Conservation (phyloP, 1,284 basidiomycete genomes). For the Rhodofomes roseus region DNA sequence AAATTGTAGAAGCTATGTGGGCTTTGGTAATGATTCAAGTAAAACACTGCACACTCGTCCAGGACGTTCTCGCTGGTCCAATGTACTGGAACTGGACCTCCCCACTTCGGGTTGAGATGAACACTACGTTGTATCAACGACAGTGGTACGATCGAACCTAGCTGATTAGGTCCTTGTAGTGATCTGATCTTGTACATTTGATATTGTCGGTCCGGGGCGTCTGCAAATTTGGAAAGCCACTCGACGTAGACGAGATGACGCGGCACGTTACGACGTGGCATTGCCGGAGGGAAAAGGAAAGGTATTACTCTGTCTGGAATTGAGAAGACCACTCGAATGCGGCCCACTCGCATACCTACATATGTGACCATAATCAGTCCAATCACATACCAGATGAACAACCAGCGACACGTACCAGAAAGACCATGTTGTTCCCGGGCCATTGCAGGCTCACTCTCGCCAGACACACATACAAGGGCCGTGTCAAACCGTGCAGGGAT, state of each 20-base stretch:
- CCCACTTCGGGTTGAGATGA: not conserved
- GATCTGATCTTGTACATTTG: not conserved
- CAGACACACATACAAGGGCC: no score
- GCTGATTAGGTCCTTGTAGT: not conserved
- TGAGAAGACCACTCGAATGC: slow-evolving; percentile 1
- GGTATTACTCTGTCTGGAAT: slow-evolving; percentile 1
- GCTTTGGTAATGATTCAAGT: not conserved
- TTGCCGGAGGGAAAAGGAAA: slow-evolving; percentile 2
- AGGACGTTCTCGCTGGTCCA: not conserved
- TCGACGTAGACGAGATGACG: slow-evolving; percentile 24
- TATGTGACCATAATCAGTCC: no score
- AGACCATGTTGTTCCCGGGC: no score
- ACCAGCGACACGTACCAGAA: no score
- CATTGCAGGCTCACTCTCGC: no score
- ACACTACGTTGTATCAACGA: not conserved
- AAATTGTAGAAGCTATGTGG: not conserved
- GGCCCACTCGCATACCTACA: no score
- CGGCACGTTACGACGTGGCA: not conserved
- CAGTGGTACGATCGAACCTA: not conserved
- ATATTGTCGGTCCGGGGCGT: not conserved
- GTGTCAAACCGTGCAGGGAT: no score
- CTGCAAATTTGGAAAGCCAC: slow-evolving; percentile 21
- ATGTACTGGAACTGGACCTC: not conserved
- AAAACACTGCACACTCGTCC: not conserved
- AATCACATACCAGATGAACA: no score